Percentiles rank a stretch among this genome's conserved stretches.
Conservation (phyloP, 2,329 filamentous ascomycete genomes). For the Hirsutella minnesotensis region DNA sequence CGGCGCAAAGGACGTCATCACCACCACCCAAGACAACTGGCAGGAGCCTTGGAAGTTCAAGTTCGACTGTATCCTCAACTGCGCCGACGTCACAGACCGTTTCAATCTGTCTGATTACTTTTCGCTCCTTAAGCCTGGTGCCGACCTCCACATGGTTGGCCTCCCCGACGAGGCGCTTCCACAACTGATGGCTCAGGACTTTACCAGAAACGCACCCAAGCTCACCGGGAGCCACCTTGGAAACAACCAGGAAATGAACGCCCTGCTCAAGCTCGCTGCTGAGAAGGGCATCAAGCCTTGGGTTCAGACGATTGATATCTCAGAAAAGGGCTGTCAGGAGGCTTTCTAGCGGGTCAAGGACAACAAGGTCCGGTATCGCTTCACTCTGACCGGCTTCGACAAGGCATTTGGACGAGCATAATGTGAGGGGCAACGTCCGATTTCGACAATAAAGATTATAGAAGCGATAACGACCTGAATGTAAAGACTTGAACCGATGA, state of each 20-base stretch:
- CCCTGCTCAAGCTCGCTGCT: slow-evolving; percentile 44
- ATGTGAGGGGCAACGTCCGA: neutral
- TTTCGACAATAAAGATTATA: neutral
- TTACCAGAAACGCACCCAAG: slow-evolving; percentile 38
- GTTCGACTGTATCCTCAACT: slow-evolving; percentile 41
- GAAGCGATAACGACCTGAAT: too few relatives aligned
- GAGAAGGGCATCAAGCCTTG: slow-evolving; percentile 42
- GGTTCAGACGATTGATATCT: slow-evolving; percentile 52
- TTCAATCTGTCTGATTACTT: slow-evolving; percentile 43
- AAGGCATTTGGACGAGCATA: slow-evolving; percentile 38
- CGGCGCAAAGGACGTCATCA: slow-evolving; percentile 45
- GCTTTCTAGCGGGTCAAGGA: slow-evolving; percentile 58
- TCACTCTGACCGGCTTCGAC: slow-evolving; percentile 57
- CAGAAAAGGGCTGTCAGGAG: slow-evolving; percentile 56
- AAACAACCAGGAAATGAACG: slow-evolving; percentile 45
- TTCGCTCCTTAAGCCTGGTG: slow-evolving; percentile 36
- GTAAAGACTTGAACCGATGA: too few relatives aligned
- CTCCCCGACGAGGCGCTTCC: slow-evolving; percentile 39
- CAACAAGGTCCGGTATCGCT: slow-evolving; percentile 61
- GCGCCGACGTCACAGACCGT: slow-evolving; percentile 35
- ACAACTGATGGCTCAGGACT: slow-evolving; percentile 26
- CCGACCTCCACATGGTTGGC: slow-evolving; percentile 46
- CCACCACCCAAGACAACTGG: slow-evolving; percentile 41
- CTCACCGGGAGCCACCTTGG: slow-evolving; percentile 47
- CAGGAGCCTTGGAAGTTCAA: slow-evolving; percentile 36